Evolutionary conservation across 305 asterid genomes (phyloP), one percentile per base, ranked within the genome.

Genomic region (Fraxinus velutina): DNA sequence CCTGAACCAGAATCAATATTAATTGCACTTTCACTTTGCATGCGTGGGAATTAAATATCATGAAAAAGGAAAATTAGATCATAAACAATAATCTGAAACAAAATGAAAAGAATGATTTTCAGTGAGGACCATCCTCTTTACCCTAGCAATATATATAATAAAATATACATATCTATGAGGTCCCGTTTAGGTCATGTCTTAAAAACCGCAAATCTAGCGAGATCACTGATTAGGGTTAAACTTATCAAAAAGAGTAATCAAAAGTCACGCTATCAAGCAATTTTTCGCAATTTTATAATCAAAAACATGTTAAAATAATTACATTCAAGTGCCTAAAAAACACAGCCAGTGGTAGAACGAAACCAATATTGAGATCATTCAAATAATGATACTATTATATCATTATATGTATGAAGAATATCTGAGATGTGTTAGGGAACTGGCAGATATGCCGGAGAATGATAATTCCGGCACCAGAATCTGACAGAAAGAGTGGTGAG

Each of bases 101-200:
- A 30, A 70, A 30, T 64, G 73, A 30, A 70, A 30, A 27, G 39
- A 70, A 30, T 70, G 24, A 19, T 70, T 30, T 70, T 70, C 75
- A 70, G 75, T 71, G 44, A 71, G 75, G 75, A 71, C 75, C 75
- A 71, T 71, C 75, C 75, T 71, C 75, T 32, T 71, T 55, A 55
- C 66, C 66, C 27, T 55, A 55, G 27, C 66, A 55, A n/a, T 55
- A 17, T 15, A 50, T 15, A 50, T 15, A 50, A 15, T 50, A 50
- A 50, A 15, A n/a, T 50, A n/a, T 50, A n/a, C 62, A 50, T 15
- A 55, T 55, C 66, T 17, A 17, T 17, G 74, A 68, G 74, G 44
- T 32, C 75, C 75, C 75, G 75, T 71, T 71, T 71, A 32, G 24
- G 75, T 55, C 27, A 55, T 55, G 66, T 32, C 75, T 71, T 32